Evolutionary conservation across 73 alveolate species (phyloP), one percentile per base, ranked within the genome.

Genomic region (Uronychia setigera): DNA sequence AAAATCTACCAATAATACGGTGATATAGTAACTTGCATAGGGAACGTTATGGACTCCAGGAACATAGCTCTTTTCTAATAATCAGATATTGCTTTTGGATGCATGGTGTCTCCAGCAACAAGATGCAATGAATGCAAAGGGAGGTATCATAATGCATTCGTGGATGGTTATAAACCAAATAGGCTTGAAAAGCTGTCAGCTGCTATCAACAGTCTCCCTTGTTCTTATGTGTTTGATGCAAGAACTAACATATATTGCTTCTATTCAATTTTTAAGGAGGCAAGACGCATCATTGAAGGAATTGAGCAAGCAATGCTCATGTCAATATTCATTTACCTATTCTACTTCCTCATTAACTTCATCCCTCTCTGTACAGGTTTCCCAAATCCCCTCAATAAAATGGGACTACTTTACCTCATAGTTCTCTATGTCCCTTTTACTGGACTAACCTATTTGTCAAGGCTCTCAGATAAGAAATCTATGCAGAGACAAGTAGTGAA

Each of bases 11-110:
- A 91, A 79, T 93, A 91, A 82, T 31, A 91, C 29, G 88, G 85
- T 0, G 96, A 91, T 76, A 88, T 88, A 29, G 96, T 91, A 19
- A 79, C 93, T 26, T 57, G 87, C 81, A 85, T 91, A 19, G 96
- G 96, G 31, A 87, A 88, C 35, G 91, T 89, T 0, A 80, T 91
- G 76, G 79, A 80, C 46, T 82, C 92, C 27, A 81, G 35, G 77
- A 91, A 91, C 91, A 35, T 91, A 31, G 81, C 59, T 34, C 59
- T 87, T 31, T 91, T 91, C 87, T 31, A 81, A 57, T 84, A 91
- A 76, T 91, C 96, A 13, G 76, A 84, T 59, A 75, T 79, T 0
- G 79, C 88, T 0, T 32, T 88, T 0, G 90, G 92, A 25, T 59
- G 83, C 86, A 76, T 75, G 88, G 87, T 88, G 14, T 87, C 82